A percentile compares a stretch with the other conserved stretches of the same genome.
These are phyloP conservation scores for Telfairia occidentalis DNA, from an alignment of 331 rosid genomes.

Conservation along the genomic window DNA sequence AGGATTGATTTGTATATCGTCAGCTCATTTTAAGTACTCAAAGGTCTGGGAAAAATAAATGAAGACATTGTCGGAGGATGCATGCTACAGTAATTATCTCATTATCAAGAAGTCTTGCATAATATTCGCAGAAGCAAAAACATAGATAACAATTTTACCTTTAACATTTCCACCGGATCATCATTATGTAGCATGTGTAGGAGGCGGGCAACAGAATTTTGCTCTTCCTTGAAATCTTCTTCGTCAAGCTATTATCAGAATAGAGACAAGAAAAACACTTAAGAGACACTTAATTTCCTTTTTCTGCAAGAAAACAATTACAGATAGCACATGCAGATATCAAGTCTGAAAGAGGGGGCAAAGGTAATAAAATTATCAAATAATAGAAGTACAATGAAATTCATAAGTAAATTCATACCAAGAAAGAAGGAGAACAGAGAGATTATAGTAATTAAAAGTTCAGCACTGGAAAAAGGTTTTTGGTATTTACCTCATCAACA, in stretches of 20 bases:
- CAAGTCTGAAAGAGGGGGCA: not conserved
- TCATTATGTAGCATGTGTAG: slow-evolving; percentile 38
- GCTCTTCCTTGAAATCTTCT: slow-evolving; percentile 42
- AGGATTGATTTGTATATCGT: not conserved
- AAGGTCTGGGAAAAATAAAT: not conserved
- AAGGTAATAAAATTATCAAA: not conserved
- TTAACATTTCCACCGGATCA: slow-evolving; percentile 40
- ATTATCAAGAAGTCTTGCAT: not conserved
- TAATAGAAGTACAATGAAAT: not conserved
- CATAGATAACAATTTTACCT: slow-evolving; percentile 19
- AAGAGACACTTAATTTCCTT: not conserved
- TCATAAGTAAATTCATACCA: not conserved
- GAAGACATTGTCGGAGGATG: not conserved
- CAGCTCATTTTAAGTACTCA: not conserved
- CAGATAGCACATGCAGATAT: not conserved
- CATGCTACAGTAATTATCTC: not conserved
- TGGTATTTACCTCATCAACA: slow-evolving; percentile 29
- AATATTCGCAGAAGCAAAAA: not conserved
- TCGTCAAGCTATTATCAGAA: slow-evolving; percentile 29
- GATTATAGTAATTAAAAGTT: not conserved
- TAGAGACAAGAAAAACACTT: not conserved
- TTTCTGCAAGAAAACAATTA: not conserved
- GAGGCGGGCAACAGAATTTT: slow-evolving; percentile 46
- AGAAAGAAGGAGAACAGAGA: not conserved
- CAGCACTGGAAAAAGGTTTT: not conserved